Percentiles rank a stretch among this genome's conserved stretches.
Evolutionary conservation across 208 protist genomes (phyloP).

Genomic region (Crithidia mellificae): DNA sequence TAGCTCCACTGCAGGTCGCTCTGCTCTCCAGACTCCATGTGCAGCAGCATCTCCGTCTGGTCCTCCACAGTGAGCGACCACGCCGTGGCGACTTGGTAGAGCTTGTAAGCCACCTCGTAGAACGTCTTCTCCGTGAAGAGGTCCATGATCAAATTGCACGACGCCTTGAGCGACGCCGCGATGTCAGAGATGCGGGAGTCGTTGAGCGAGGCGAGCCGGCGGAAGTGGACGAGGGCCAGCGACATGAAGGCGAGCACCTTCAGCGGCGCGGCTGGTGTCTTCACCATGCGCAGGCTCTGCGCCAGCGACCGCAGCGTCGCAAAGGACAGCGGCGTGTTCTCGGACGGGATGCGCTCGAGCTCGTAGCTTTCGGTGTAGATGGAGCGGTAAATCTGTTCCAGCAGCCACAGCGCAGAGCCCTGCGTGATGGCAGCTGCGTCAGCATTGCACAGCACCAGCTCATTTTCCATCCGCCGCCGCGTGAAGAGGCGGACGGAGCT

Average conservation of each 20-base stretch:
- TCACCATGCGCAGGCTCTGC: constrained; percentile 37
- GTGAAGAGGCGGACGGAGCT: constrained; percentile 53
- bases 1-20: constrained; percentile 51
- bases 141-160: constrained; percentile 55
- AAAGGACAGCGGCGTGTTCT: constrained; percentile 50
- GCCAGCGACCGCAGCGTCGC: constrained; percentile 49
- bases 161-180: constrained; percentile 56
- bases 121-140: constrained; percentile 63
- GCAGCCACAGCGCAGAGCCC: constrained; percentile 63
- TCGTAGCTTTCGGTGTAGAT: constrained; percentile 71
- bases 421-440: constrained; percentile 14
- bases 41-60: constrained; percentile 62
- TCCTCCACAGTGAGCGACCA: constrained; percentile 60
- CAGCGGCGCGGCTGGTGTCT: constrained; percentile 35
- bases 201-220: constrained; percentile 48
- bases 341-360: constrained; percentile 58
- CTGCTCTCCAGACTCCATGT: constrained; percentile 34
- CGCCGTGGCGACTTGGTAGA: constrained; percentile 46
- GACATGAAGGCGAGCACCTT: constrained; percentile 68
- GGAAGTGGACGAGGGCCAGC: constrained; percentile 62
- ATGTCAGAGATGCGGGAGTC: constrained; percentile 54
- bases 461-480: constrained; percentile 35
- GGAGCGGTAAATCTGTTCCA: constrained; percentile 56
- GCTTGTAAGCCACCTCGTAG: constrained; percentile 41
- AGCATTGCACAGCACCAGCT: constrained; percentile 44